Evolutionary conservation across 2,329 filamentous ascomycete genomes (phyloP).

Genomic region (Eutypella sp.): DNA sequence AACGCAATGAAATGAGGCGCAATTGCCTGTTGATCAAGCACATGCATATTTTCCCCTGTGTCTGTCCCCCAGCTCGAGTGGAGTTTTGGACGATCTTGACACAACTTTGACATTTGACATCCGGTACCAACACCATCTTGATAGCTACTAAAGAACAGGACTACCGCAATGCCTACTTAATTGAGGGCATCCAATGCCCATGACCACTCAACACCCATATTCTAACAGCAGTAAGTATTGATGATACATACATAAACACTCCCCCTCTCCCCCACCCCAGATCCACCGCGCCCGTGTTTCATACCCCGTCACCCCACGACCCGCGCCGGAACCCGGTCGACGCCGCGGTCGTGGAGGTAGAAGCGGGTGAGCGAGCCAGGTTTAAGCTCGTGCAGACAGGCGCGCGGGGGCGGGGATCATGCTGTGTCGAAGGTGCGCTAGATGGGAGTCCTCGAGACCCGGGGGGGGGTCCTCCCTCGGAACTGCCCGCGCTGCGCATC

Average conservation of each 20-base stretch:
- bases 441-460: constrained; percentile 28
- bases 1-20: constrained; percentile 29
- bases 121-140: too few species aligned
- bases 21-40: constrained; percentile 5
- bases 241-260: constrained; percentile 3
- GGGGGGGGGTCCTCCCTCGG: too few species aligned
- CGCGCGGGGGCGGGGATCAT: too few species aligned
- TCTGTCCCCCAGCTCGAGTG: neutral
- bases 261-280: constrained; percentile 45
- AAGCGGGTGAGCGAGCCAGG: constrained; percentile 37
- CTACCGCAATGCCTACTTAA: neutral
- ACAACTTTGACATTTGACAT: too few species aligned
- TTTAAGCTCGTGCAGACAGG: too few species aligned
- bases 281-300: constrained; percentile 47
- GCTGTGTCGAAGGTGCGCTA: constrained; percentile 6
- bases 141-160: too few species aligned
- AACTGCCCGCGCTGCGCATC: too few species aligned
- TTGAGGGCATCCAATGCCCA: neutral
- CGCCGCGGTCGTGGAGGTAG: constrained; percentile 37
- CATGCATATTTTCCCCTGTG: neutral
- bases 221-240: neutral
- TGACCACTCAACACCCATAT: neutral
- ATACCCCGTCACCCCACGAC: constrained; percentile 53
- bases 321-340: constrained; percentile 36
- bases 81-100: too few species aligned